Percentiles rank a stretch among this genome's conserved stretches.
phyloP scores from a whole-genome alignment of 208 protist genomes.

The Acanthamoeba sp. region DNA sequence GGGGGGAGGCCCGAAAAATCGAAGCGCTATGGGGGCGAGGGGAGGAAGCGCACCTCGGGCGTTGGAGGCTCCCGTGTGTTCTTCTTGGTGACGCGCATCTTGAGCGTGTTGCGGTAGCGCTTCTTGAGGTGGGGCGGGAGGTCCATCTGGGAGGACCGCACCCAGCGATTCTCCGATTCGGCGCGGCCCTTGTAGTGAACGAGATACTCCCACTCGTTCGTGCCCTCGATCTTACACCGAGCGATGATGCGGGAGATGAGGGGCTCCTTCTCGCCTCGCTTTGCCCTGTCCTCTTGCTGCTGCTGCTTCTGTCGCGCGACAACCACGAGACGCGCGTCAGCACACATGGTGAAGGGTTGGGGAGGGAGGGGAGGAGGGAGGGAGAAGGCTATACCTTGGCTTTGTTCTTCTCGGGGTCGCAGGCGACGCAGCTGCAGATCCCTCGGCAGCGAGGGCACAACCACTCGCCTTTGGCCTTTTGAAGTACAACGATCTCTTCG shows the following conservation, averaged over 20 bases:
- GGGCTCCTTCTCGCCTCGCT: constrained; percentile 16
- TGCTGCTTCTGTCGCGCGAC: not conserved
- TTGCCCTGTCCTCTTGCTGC: not conserved
- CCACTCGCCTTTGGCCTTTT: constrained; percentile 65
- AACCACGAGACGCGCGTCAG: not conserved
- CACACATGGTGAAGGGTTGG: not conserved
- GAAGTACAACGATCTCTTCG: constrained; percentile 68
- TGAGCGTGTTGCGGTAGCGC: constrained; percentile 50
- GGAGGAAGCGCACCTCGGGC: not conserved
- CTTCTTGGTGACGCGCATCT: constrained; percentile 53
- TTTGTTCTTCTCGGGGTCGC: constrained; percentile 26
- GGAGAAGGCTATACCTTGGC: not conserved
- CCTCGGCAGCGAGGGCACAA: constrained; percentile 20
- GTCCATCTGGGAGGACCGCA: not conserved
- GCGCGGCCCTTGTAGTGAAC: constrained; percentile 42
- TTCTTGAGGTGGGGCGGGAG: constrained; percentile 9
- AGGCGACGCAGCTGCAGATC: constrained; percentile 25
- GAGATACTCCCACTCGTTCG: constrained; percentile 65
- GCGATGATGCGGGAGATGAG: constrained; percentile 56
- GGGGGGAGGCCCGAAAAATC: too few species aligned
- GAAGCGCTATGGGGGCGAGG: not conserved
- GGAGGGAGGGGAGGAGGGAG: not conserved
- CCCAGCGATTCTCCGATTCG: constrained; percentile 47
- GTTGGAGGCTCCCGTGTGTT: not conserved
- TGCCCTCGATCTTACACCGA: constrained; percentile 12